Conservation (phyloP, 805 yeast species). For the Candida lessepsii region DNA sequence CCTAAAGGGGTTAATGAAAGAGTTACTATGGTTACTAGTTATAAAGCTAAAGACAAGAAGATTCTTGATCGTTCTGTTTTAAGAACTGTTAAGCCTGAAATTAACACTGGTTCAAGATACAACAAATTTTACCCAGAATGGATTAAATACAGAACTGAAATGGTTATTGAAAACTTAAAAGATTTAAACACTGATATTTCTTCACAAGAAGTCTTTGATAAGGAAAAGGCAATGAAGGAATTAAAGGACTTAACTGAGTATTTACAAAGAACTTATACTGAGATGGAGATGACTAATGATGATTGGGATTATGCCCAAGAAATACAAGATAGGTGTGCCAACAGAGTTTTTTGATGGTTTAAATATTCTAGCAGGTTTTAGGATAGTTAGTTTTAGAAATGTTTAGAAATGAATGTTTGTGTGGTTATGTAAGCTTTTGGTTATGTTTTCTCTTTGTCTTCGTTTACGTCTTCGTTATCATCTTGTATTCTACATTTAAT, state of each 20-base stretch:
- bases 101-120: constrained; percentile 34
- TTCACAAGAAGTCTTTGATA: constrained; percentile 23
- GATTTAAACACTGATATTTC: constrained; percentile 16
- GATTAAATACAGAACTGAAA: constrained; percentile 30
- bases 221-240: constrained; percentile 20
- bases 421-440: no score
- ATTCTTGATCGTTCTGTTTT: constrained; percentile 32
- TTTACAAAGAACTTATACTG: constrained; percentile 22
- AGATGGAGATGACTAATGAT: constrained; percentile 24
- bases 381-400: no score
- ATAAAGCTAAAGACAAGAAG: constrained; percentile 31
- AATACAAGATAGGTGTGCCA: not conserved
- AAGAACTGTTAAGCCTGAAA: constrained; percentile 39
- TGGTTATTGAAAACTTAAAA: constrained; percentile 26
- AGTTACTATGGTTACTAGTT: constrained; percentile 44
- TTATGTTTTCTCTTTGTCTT: no score
- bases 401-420: no score
- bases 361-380: no score
- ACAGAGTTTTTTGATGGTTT: not conserved
- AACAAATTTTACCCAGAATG: constrained; percentile 38
- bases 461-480: no score
- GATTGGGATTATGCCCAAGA: constrained; percentile 8
- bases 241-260: constrained; percentile 25
- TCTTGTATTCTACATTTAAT: no score
- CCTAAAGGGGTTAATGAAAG: constrained; percentile 37